phyloP scores from a whole-genome alignment of 2,329 filamentous ascomycete species.

The Colletotrichum lupini region DNA sequence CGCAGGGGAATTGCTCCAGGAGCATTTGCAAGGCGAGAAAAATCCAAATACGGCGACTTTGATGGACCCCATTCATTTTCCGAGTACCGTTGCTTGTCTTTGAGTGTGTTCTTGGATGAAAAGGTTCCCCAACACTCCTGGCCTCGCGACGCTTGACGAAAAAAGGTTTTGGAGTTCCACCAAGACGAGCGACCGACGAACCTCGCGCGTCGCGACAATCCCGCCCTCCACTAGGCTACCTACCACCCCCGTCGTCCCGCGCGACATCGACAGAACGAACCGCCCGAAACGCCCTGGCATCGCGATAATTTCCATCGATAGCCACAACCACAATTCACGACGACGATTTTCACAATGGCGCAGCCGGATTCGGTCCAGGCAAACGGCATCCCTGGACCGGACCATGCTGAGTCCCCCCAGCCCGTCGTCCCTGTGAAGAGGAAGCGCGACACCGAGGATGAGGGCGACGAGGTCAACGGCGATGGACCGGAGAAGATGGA shows the following conservation, averaged over 20 bases:
- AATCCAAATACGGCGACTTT: conserved; percentile 25
- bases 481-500: conserved; percentile 40
- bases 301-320: conserved; percentile 8
- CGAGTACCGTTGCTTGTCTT: conserved; percentile 28
- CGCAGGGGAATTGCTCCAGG: conserved; percentile 32
- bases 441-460: conserved; percentile 66
- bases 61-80: conserved; percentile 34
- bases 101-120: conserved; percentile 37
- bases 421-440: conserved; percentile 60
- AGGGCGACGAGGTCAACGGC: conserved; percentile 49
- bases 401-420: conserved; percentile 44
- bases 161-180: conserved; percentile 53
- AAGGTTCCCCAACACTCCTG: conserved; percentile 46
- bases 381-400: conserved; percentile 55
- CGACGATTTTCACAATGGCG: conserved; percentile 49
- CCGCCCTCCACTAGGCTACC: conserved; percentile 35
- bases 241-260: conserved; percentile 35
- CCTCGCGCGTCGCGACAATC: conserved; percentile 38
- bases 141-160: conserved; percentile 49
- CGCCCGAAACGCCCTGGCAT: conserved; percentile 13
- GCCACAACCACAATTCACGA: conserved; percentile 16
- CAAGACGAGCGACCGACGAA: conserved; percentile 40
- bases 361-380: conserved; percentile 51
- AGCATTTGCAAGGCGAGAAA: conserved; percentile 32
- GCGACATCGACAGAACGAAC: conserved; percentile 23